Base-by-base conservation (phyloP, 2,329 filamentous ascomycete genomes). In the Graphilbum fragrans region DNA sequence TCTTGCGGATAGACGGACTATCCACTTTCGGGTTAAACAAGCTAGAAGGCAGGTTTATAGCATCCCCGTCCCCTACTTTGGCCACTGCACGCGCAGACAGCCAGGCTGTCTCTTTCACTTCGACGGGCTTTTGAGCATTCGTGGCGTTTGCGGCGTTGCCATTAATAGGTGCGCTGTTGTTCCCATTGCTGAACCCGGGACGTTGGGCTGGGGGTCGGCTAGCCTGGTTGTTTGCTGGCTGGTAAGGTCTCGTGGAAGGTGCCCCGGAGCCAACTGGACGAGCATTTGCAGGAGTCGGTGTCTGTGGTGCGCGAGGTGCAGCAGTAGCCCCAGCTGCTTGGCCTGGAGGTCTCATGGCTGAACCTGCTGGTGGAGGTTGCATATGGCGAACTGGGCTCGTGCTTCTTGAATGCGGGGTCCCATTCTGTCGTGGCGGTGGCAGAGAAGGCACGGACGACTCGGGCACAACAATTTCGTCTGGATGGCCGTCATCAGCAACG, bases 1-100 rank as follows among this genome's bases (percentile, higher is more conserved):
- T 95, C 56, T 90, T 88, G 46, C 86, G 77, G 54, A 94, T 87
- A 1, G 87, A 92, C 0, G 88, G 87, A 46, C 80, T 86, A 52
- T 88, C 82, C 6, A 77, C 70, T 44, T 78, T 78, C 3, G 82
- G 82, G 51, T 88, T 82, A 58, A 88, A 90, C 20, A 69, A 64
- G 12, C 75, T 69, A 6, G 64, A 64, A 8, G 62, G 60, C 31
- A 64, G 59, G 3, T 59, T 54, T 27, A 63, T 61, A 10, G 58
- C 64, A 47, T 49, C 67, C 37, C 59, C 64, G 43, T 74, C 70
- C 6, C 72, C 65, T 5, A 80, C 55, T 43, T 70, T 64, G 41
- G 70, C 72, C 7, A 80, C 72, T 21, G 77, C 79, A 44, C 74
- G 70, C 14, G 82, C 82, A 1, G 82, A 86, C 55, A 80, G 83